phyloP scores from a whole-genome alignment of 148 eudicot genomes.

The Nepenthes mirabilis region DNA sequence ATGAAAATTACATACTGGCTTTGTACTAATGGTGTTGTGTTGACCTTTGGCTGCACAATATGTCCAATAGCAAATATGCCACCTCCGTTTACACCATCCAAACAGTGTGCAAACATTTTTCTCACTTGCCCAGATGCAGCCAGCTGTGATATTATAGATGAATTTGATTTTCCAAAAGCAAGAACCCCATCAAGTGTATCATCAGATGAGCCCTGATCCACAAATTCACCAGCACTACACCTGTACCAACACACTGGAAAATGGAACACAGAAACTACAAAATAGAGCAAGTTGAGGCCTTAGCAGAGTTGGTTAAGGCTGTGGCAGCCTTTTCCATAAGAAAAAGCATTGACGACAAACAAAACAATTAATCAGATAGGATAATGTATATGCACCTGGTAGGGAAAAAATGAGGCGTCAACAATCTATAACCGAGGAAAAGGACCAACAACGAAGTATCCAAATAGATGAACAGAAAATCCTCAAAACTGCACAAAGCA shows the following conservation, averaged over 20 bases:
- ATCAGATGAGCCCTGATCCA: conserved; percentile 48
- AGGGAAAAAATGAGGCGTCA: too few relatives aligned
- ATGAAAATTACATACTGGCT: conserved; percentile 48
- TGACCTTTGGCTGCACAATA: conserved; percentile 83
- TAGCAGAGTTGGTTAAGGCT: too few relatives aligned
- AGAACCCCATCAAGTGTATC: conserved; percentile 84
- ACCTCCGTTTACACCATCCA: conserved; percentile 89
- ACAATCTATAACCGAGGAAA: too few relatives aligned
- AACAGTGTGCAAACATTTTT: conserved; percentile 93
- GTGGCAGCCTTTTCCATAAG: too few relatives aligned
- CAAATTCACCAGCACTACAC: conserved; percentile 75
- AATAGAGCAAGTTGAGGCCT: too few relatives aligned
- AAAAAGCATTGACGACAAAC: too few relatives aligned
- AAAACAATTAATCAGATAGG: too few relatives aligned
- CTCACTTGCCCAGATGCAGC: conserved; percentile 74
- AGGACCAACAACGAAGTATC: too few relatives aligned
- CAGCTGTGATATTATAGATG: conserved; percentile 74
- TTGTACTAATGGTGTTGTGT: conserved; percentile 60
- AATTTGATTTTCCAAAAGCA: conserved; percentile 87
- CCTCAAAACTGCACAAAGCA: too few relatives aligned
- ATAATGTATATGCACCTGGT: too few relatives aligned
- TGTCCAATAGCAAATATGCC: conserved; percentile 95
- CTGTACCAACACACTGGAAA: conserved; percentile 19
- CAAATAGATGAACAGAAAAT: too few relatives aligned
- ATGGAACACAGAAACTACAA: neutral